Percentiles rank a stretch among this genome's conserved stretches.
Conservation (phyloP, 2,329 filamentous ascomycete genomes). For the Ceratocystis ficicola region DNA sequence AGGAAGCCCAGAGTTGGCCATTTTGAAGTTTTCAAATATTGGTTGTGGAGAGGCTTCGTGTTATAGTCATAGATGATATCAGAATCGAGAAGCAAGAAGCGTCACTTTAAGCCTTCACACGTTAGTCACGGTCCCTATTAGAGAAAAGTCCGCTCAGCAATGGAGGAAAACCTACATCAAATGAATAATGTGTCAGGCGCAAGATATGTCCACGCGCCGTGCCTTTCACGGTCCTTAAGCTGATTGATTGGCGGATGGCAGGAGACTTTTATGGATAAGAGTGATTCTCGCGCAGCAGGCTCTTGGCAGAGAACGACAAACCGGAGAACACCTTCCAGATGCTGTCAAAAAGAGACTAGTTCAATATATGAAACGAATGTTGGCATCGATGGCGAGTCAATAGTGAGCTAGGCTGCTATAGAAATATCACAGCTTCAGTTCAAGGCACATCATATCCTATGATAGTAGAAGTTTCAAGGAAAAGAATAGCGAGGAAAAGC, state of each 20-base stretch:
- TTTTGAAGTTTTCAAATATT: conserved; percentile 25
- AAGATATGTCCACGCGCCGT: not conserved
- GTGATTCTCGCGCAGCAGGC: not conserved
- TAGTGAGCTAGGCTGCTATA: not conserved
- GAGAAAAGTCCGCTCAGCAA: too few relatives aligned
- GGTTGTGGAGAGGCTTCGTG: not conserved
- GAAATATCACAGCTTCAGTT: not conserved
- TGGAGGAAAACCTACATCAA: not conserved
- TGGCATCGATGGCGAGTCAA: not conserved
- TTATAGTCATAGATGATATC: not conserved
- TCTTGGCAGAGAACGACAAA: not conserved
- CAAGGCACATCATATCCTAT: not conserved
- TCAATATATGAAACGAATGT: not conserved
- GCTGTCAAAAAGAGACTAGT: not conserved
- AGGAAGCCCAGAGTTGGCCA: conserved; percentile 34
- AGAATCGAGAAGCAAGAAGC: not conserved
- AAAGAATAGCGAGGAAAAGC: not conserved
- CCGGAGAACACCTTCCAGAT: not conserved
- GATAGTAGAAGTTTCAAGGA: not conserved
- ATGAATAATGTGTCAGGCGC: not conserved
- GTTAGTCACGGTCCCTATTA: not conserved
- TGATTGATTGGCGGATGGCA: not conserved
- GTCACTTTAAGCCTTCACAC: not conserved
- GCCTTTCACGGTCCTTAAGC: not conserved
- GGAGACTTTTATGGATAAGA: not conserved